Evolutionary conservation across 2,329 filamentous ascomycete species (phyloP).

Genomic region (Verticillium klebahnii): DNA sequence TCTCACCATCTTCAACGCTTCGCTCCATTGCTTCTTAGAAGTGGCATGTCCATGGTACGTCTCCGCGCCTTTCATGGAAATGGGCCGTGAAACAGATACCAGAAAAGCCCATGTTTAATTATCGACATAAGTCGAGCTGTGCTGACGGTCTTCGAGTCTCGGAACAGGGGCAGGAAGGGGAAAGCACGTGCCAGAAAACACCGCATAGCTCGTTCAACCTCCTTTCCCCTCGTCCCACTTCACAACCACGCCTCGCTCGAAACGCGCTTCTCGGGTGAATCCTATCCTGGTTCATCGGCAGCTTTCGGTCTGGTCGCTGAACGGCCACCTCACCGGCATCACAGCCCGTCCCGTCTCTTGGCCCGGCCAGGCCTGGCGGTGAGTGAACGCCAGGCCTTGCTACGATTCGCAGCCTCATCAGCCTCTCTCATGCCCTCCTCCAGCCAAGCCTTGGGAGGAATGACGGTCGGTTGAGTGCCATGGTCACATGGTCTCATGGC

Average conservation of each 20-base stretch:
- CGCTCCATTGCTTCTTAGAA: neutral
- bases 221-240: neutral
- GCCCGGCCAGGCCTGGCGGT: neutral
- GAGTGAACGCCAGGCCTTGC: neutral
- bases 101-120: neutral
- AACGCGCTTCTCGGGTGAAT: neutral
- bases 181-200: slow-evolving; percentile 4
- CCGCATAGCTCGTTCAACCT: slow-evolving; percentile 1
- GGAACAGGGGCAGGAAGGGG: neutral
- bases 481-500: neutral
- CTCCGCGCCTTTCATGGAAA: neutral
- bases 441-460: neutral
- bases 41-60: neutral
- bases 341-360: neutral
- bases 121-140: neutral
- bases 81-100: neutral
- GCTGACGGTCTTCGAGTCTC: neutral
- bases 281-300: neutral
- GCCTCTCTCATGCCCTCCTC: neutral
- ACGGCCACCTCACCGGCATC: neutral
- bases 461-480: neutral
- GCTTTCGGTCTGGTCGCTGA: neutral
- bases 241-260: neutral
- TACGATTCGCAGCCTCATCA: neutral
- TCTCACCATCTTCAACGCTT: neutral